These are phyloP conservation scores for Hippophae rhamnoides DNA, from an alignment of 306 rosid species.

Conservation along the genomic window DNA sequence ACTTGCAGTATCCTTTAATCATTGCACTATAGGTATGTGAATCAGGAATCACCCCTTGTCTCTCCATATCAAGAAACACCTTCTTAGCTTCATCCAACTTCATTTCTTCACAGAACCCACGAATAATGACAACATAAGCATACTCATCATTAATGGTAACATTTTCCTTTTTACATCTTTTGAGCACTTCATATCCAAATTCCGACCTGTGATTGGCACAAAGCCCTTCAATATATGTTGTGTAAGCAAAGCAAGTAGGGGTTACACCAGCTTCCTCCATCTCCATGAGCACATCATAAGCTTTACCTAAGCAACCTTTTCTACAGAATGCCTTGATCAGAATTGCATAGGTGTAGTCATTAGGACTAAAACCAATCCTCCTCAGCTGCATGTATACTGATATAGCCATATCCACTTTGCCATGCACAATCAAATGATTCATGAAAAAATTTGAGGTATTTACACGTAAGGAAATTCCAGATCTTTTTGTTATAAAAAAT, in stretches of 20 bases:
- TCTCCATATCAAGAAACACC: constrained; percentile 52
- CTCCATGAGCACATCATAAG: constrained; percentile 38
- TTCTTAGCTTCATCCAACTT: constrained; percentile 44
- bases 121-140: constrained; percentile 48
- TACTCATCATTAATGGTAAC: constrained; percentile 32
- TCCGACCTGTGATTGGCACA: constrained; percentile 40
- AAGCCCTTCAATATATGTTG: constrained; percentile 57
- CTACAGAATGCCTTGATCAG: constrained; percentile 57
- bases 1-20: constrained; percentile 67
- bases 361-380: constrained; percentile 59
- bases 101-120: constrained; percentile 69
- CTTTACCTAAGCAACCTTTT: constrained; percentile 48
- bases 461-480: constrained; percentile 51
- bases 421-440: constrained; percentile 46
- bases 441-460: constrained; percentile 57
- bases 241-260: constrained; percentile 39
- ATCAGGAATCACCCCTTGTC: constrained; percentile 52
- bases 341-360: constrained; percentile 57
- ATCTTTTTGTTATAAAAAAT: constrained; percentile 35
- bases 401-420: constrained; percentile 36
- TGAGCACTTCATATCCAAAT: constrained; percentile 50
- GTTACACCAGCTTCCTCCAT: constrained; percentile 51
- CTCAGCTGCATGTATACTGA: constrained; percentile 46
- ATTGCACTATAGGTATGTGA: constrained; percentile 38
- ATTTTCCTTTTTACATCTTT: constrained; percentile 29